Evolutionary conservation across 805 yeast species (phyloP).

Genomic region (Teunomyces aglyptinius): DNA sequence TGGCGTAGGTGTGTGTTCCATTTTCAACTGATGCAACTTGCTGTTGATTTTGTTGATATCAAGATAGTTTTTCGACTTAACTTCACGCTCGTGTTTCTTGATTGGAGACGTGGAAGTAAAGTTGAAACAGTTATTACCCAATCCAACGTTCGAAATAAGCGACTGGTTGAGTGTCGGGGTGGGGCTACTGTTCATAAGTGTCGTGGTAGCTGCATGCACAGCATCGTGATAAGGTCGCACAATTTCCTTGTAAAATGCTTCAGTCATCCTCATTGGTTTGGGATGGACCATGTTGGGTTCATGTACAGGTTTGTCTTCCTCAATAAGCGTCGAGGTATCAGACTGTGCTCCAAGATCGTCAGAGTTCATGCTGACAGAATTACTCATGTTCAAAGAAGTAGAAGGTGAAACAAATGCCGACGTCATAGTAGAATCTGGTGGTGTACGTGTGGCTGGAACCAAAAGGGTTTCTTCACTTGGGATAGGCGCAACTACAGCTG

Average conservation of each 20-base stretch:
- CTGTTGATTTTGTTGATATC: slow-evolving; percentile 27
- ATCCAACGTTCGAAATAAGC: slow-evolving; percentile 28
- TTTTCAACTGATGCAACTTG: slow-evolving; percentile 17
- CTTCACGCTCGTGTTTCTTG: slow-evolving; percentile 12
- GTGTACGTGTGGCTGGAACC: background rate
- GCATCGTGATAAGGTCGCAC: slow-evolving; percentile 8
- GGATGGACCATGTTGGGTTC: slow-evolving; percentile 12
- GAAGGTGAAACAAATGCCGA: background rate
- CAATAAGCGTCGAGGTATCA: slow-evolving; percentile 10
- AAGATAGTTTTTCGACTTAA: slow-evolving; percentile 24
- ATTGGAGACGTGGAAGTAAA: slow-evolving; percentile 30
- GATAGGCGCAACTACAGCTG: background rate
- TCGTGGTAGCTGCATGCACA: slow-evolving; percentile 2
- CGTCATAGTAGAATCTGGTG: slow-evolving; percentile 3
- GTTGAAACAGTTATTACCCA: slow-evolving; percentile 37
- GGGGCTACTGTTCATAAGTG: slow-evolving; percentile 2
- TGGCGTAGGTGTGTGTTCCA: slow-evolving; percentile 11
- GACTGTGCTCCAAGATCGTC: slow-evolving; percentile 4
- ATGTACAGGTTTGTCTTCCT: slow-evolving; percentile 4
- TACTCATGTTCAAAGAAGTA: background rate
- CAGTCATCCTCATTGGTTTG: slow-evolving; percentile 12
- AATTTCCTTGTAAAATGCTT: slow-evolving; percentile 12
- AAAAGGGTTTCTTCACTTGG: background rate
- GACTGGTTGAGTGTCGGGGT: slow-evolving; percentile 7
- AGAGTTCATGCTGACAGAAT: background rate